A percentile compares a stretch with the other conserved stretches of the same genome.
Conservation (phyloP, 495 filamentous ascomycete genomes). For the Penicillium bovifimosum region DNA sequence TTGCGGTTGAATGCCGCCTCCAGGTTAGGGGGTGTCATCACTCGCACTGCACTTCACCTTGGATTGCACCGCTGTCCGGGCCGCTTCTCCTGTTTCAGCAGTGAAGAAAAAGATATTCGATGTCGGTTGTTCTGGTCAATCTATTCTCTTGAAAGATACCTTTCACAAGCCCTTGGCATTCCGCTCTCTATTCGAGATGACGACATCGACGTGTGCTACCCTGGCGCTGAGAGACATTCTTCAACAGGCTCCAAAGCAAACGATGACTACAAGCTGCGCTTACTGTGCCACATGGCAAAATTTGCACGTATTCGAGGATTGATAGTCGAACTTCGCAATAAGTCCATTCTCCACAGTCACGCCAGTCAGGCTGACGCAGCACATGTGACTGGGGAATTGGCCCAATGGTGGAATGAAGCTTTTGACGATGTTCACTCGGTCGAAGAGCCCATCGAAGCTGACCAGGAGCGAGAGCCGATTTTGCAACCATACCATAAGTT, state of each 20-base stretch:
- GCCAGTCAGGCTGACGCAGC: constrained; percentile 30
- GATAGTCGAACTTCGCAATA: constrained; percentile 43
- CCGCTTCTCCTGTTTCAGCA: constrained; percentile 36
- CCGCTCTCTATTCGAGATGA: constrained; percentile 48
- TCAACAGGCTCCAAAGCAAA: neutral
- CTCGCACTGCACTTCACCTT: constrained; percentile 43
- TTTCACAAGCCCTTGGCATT: constrained; percentile 45
- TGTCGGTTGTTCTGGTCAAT: constrained; percentile 47
- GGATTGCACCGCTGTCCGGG: constrained; percentile 46
- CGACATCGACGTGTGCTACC: constrained; percentile 50
- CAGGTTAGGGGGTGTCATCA: constrained; percentile 41
- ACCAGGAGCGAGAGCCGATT: neutral
- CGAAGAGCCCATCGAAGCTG: constrained; percentile 13
- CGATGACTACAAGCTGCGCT: constrained; percentile 22
- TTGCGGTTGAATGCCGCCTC: constrained; percentile 46
- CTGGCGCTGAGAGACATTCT: constrained; percentile 31
- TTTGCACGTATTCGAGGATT: constrained; percentile 39
- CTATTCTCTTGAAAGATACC: constrained; percentile 45
- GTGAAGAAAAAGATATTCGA: constrained; percentile 34
- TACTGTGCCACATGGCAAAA: constrained; percentile 36
- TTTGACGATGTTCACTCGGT: constrained; percentile 38
- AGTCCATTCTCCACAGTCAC: constrained; percentile 38
- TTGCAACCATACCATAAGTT: constrained; percentile 32
- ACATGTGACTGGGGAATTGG: constrained; percentile 33
- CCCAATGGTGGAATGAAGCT: constrained; percentile 45